Evolutionary conservation across 345 rosid genomes (phyloP).

Genomic region (Punica granatum): DNA sequence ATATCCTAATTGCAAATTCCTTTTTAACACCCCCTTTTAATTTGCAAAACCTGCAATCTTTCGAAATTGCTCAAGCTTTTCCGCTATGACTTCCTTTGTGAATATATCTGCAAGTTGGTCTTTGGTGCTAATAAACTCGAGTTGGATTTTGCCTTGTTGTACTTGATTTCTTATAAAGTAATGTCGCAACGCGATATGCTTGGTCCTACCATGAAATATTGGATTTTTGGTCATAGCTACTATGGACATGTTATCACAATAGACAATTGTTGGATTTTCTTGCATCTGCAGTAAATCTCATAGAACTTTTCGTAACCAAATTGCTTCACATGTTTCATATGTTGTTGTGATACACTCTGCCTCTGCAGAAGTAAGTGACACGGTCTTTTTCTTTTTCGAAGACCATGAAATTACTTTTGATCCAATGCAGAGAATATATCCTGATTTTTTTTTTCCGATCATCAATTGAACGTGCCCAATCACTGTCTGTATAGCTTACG

Average conservation of each 20-base stretch:
- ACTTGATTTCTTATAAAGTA: background rate
- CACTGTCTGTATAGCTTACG: background rate
- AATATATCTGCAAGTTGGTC: background rate
- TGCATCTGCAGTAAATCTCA: background rate
- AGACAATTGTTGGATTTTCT: background rate
- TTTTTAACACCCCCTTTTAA: too few relatives aligned
- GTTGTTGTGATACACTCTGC: background rate
- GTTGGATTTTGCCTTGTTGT: background rate
- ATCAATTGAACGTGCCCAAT: background rate
- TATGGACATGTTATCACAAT: background rate
- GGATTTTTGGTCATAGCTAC: slow-evolving; percentile 7
- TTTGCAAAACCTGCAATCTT: too few relatives aligned
- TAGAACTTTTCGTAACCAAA: slow-evolving; percentile 10
- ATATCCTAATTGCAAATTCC: too few relatives aligned
- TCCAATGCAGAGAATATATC: slow-evolving; percentile 7
- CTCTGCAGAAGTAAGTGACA: background rate
- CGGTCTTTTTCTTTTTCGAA: slow-evolving; percentile 1
- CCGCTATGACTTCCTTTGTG: background rate
- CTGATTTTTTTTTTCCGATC: background rate
- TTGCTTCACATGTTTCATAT: slow-evolving; percentile 1
- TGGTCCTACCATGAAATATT: background rate
- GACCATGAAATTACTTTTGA: background rate
- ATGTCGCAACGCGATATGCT: slow-evolving; percentile 6
- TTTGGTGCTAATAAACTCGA: background rate
- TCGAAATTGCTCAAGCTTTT: too few relatives aligned